phyloP scores from a whole-genome alignment of 139 green algal species.

The Yamagishiella unicocca region DNA sequence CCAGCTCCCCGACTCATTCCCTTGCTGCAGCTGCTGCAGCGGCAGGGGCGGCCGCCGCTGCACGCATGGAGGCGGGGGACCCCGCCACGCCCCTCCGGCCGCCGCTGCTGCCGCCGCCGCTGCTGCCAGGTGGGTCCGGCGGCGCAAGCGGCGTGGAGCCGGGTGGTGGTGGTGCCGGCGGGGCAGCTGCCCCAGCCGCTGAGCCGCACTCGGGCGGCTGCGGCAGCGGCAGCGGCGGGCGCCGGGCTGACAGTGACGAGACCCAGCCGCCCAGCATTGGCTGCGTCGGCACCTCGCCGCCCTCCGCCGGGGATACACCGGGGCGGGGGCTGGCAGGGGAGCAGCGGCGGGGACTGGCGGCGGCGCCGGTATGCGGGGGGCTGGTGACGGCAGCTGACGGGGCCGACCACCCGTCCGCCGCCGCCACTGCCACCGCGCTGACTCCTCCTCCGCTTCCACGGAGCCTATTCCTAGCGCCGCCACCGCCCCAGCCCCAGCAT shows the following conservation, averaged over 20 bases:
- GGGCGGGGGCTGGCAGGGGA: neutral
- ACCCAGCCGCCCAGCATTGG: slow-evolving; percentile 23
- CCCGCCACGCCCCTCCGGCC: no score
- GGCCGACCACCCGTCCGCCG: no score
- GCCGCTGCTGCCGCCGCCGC: neutral
- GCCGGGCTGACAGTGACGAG: slow-evolving; percentile 12
- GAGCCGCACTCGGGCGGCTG: neutral
- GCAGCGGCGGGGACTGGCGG: neutral
- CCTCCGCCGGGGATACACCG: neutral
- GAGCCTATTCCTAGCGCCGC: no score
- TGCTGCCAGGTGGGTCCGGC: neutral
- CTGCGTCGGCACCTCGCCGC: neutral
- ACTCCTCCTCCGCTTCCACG: no score
- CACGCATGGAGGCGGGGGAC: no score
- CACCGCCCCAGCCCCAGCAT: neutral
- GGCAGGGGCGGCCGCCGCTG: neutral
- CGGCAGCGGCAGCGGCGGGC: neutral
- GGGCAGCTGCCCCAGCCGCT: neutral
- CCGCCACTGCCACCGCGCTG: no score
- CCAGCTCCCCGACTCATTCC: neutral
- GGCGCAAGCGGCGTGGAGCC: neutral
- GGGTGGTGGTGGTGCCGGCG: neutral
- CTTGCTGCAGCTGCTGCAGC: neutral
- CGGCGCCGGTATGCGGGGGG: no score
- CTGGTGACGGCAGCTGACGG: no score